A percentile compares a stretch with the other conserved stretches of the same genome.
phyloP scores from a whole-genome alignment of 2,329 filamentous ascomycete species.

The Phialophora tarda region DNA sequence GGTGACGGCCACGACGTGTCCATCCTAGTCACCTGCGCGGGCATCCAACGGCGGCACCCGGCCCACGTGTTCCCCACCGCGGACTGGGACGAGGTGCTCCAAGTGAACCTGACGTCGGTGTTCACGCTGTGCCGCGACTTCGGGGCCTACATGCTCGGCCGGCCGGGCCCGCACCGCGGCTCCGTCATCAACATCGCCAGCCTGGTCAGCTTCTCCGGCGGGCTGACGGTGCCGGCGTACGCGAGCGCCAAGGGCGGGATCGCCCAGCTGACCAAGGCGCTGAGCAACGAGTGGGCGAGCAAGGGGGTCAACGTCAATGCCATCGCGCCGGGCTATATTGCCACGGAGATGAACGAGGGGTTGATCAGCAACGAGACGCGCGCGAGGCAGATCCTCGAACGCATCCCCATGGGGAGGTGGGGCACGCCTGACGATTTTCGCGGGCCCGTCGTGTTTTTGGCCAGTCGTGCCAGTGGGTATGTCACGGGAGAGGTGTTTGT shows the following conservation, averaged over 20 bases:
- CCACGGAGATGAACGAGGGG: slow-evolving; percentile 89
- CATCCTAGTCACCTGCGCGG: slow-evolving; percentile 84
- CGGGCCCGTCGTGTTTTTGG: slow-evolving; percentile 57
- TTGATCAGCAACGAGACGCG: slow-evolving; percentile 74
- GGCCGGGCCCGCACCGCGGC: slow-evolving; percentile 44
- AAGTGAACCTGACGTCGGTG: slow-evolving; percentile 83
- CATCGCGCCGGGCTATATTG: slow-evolving; percentile 87
- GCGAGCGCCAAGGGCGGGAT: slow-evolving; percentile 85
- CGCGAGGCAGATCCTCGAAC: slow-evolving; percentile 72
- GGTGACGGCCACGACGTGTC: slow-evolving; percentile 64
- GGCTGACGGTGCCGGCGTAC: slow-evolving; percentile 86
- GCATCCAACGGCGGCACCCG: slow-evolving; percentile 80
- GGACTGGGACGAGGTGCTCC: slow-evolving; percentile 81
- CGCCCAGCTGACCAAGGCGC: slow-evolving; percentile 80
- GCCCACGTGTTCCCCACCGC: slow-evolving; percentile 74
- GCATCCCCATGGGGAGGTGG: slow-evolving; percentile 86
- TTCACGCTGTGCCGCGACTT: slow-evolving; percentile 80
- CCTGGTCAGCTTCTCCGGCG: slow-evolving; percentile 82
- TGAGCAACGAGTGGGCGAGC: slow-evolving; percentile 83
- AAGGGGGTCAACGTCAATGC: slow-evolving; percentile 83
- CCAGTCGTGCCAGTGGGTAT: slow-evolving; percentile 54
- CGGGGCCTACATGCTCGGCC: slow-evolving; percentile 75
- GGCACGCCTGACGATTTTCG: slow-evolving; percentile 64
- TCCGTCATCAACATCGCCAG: slow-evolving; percentile 82
- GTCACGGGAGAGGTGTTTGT: slow-evolving; percentile 56